phyloP scores from a whole-genome alignment of 2,329 filamentous ascomycete genomes.

The Coleophoma eucalyptorum region DNA sequence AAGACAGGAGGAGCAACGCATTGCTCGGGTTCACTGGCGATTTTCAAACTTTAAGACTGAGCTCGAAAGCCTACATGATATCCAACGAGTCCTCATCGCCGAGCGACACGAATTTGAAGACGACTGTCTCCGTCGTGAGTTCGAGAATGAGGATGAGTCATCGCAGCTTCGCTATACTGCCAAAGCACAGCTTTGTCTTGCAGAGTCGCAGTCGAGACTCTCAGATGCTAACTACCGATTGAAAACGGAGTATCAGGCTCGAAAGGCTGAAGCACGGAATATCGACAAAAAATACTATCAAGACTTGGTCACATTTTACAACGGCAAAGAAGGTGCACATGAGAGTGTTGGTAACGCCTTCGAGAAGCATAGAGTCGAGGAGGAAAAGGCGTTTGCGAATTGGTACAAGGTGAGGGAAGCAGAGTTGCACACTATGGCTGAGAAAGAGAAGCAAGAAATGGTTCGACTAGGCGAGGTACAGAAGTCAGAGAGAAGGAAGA shows the following conservation, averaged over 20 bases:
- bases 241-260: slow-evolving; percentile 35
- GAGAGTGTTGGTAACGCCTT: slow-evolving; percentile 32
- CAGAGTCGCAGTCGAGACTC: slow-evolving; percentile 25
- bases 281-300: slow-evolving; percentile 41
- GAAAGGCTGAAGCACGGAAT: slow-evolving; percentile 35
- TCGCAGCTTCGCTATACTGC: slow-evolving; percentile 7
- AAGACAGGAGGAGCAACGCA: slow-evolving; percentile 19
- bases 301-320: slow-evolving; percentile 23
- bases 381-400: slow-evolving; percentile 21
- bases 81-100: slow-evolving; percentile 35
- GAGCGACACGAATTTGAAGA: slow-evolving; percentile 34
- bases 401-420: background rate
- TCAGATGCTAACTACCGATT: slow-evolving; percentile 30
- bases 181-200: slow-evolving; percentile 28
- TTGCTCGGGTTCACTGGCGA: slow-evolving; percentile 32
- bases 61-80: slow-evolving; percentile 36
- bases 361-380: background rate
- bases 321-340: slow-evolving; percentile 27
- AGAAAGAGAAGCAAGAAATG: background rate
- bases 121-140: slow-evolving; percentile 25
- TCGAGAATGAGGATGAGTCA: slow-evolving; percentile 28
- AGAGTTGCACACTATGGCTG: background rate
- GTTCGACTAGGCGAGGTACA: slow-evolving; percentile 12
- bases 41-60: slow-evolving; percentile 33
- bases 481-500: slow-evolving; percentile 13